phyloP scores from a whole-genome alignment of 371 early-diverging fungal genomes.

The Rhizomucor pusillus region DNA sequence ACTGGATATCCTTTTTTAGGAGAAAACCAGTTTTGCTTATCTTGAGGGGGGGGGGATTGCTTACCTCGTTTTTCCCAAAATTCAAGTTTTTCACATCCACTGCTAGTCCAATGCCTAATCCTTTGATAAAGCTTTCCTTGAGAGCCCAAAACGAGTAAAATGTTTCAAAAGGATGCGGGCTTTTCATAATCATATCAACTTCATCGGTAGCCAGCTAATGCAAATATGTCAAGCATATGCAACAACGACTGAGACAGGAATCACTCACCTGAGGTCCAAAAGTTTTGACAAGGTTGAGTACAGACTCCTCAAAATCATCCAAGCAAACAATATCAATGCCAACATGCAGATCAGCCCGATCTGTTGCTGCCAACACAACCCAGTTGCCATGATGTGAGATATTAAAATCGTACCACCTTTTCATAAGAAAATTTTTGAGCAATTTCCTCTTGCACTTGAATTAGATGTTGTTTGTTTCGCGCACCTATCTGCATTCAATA shows the following conservation, averaged over 20 bases:
- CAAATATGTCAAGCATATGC: neutral
- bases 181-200: conserved; percentile 16
- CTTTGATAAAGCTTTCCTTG: conserved; percentile 66
- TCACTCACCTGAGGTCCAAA: conserved; percentile 36
- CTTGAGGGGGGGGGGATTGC: too few relatives aligned
- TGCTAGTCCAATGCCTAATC: conserved; percentile 55
- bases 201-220: conserved; percentile 36
- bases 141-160: conserved; percentile 59
- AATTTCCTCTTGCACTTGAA: neutral
- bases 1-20: neutral
- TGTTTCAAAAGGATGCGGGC: conserved; percentile 22
- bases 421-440: neutral
- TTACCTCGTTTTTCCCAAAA: conserved; percentile 23
- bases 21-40: neutral
- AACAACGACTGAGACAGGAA: neutral
- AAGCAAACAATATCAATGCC: conserved; percentile 55
- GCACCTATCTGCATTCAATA: neutral
- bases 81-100: conserved; percentile 41
- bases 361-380: conserved; percentile 48
- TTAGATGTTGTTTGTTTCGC: neutral
- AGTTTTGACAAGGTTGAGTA: conserved; percentile 28
- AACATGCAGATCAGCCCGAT: conserved; percentile 18
- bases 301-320: conserved; percentile 21
- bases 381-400: conserved; percentile 66
- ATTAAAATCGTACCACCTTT: conserved; percentile 43